Percentiles rank a stretch among this genome's conserved stretches.
Conservation (phyloP, 768 basidiomycete genomes). For the Panaeolus papilionaceus region DNA sequence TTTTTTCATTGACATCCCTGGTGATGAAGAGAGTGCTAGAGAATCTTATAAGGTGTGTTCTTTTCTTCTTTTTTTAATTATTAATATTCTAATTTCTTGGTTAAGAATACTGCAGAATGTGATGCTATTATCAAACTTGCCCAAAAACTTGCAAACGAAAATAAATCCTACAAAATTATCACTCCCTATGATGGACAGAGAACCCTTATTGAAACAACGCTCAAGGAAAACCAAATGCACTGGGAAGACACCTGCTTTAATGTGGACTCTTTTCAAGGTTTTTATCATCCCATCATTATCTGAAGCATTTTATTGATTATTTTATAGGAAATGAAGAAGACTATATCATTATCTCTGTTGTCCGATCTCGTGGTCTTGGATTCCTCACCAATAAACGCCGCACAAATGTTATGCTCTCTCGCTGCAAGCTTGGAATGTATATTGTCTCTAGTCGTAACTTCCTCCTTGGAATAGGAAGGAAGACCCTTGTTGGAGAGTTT, state of each 20-base stretch:
- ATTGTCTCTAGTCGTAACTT: constrained; percentile 71
- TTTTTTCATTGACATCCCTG: constrained; percentile 65
- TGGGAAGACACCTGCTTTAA: constrained; percentile 82
- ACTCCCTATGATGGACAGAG: constrained; percentile 86
- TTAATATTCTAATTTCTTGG: neutral
- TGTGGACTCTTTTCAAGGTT: constrained; percentile 89
- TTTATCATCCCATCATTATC: constrained; percentile 18
- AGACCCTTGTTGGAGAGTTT: constrained; percentile 52
- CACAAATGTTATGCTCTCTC: constrained; percentile 88
- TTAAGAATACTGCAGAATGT: constrained; percentile 67
- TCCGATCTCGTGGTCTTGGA: constrained; percentile 63
- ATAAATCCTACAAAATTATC: constrained; percentile 65
- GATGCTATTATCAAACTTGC: constrained; percentile 64
- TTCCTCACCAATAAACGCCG: constrained; percentile 71
- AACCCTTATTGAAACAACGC: constrained; percentile 56
- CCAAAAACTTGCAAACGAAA: constrained; percentile 54
- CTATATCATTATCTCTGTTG: constrained; percentile 75
- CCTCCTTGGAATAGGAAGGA: constrained; percentile 56
- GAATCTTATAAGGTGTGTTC: constrained; percentile 43
- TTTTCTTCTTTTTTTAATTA: constrained; percentile 4
- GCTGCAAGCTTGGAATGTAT: constrained; percentile 81
- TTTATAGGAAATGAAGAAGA: constrained; percentile 82
- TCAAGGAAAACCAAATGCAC: constrained; percentile 56
- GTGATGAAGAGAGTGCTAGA: constrained; percentile 39
- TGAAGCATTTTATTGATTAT: constrained; percentile 17